Conservation (phyloP, 2,329 filamentous ascomycete genomes). For the Endoconidiophora laricicola region DNA sequence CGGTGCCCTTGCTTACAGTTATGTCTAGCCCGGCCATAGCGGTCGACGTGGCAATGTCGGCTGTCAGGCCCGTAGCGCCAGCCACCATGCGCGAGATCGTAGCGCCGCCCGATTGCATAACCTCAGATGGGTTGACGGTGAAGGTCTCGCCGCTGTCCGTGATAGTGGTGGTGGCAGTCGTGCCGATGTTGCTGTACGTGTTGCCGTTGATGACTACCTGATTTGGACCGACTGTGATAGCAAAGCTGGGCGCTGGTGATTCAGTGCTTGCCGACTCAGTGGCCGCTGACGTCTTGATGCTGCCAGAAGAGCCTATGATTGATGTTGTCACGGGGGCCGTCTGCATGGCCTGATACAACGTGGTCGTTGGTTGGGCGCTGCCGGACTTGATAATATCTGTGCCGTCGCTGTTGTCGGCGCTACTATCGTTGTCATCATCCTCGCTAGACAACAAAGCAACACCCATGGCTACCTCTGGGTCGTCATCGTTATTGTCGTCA, state of each 20-base stretch:
- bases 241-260: constrained; percentile 18
- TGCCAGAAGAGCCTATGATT: not conserved
- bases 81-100: constrained; percentile 27
- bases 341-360: not conserved
- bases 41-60: constrained; percentile 22
- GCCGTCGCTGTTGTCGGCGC: not conserved
- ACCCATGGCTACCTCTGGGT: constrained; percentile 1
- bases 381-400: constrained; percentile 4
- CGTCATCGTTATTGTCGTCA: not conserved
- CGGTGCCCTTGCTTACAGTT: constrained; percentile 24
- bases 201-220: constrained; percentile 31
- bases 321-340: not conserved
- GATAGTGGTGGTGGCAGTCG: constrained; percentile 25
- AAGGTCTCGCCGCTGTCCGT: constrained; percentile 27
- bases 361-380: constrained; percentile 5
- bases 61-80: constrained; percentile 19
- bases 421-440: not conserved
- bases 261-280: not conserved
- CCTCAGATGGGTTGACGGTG: constrained; percentile 28
- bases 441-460: not conserved
- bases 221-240: constrained; percentile 27
- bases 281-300: not conserved
- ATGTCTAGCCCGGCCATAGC: constrained; percentile 26
- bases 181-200: constrained; percentile 26
- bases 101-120: constrained; percentile 15